These are phyloP conservation scores for Macrophomina phaseolina DNA, from an alignment of 2,329 filamentous ascomycete genomes.

Conservation along the genomic window DNA sequence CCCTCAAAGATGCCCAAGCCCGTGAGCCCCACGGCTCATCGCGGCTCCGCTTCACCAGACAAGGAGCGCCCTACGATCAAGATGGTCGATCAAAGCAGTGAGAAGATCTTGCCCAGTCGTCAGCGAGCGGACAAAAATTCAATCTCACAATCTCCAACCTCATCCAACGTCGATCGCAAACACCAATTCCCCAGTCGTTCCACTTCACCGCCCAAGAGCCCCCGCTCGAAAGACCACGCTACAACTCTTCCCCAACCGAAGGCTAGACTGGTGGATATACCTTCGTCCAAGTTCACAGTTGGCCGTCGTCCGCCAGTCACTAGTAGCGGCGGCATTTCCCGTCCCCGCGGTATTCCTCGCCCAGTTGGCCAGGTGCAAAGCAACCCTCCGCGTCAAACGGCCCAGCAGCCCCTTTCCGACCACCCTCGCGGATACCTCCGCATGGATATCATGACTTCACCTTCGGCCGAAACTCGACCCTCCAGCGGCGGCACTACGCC, in stretches of 20 bases:
- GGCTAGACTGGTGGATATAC: slow-evolving; percentile 13
- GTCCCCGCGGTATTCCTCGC: neutral
- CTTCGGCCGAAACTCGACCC: neutral
- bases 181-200: neutral
- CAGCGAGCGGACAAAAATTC: neutral
- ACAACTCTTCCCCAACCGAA: slow-evolving; percentile 6
- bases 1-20: neutral
- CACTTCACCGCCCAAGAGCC: neutral
- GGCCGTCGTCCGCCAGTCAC: slow-evolving; percentile 13
- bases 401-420: neutral
- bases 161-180: neutral
- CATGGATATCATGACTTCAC: neutral
- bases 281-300: neutral
- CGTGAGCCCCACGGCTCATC: neutral
- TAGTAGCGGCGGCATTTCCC: slow-evolving; percentile 12
- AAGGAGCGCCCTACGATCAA: slow-evolving; percentile 20
- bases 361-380: neutral
- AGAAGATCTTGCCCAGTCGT: neutral
- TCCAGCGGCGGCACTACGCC: neutral
- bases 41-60: neutral
- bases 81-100: slow-evolving; percentile 30
- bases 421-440: slow-evolving; percentile 5
- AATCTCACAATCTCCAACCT: neutral
- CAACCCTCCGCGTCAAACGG: neutral
- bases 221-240: neutral